phyloP scores from a whole-genome alignment of 2,329 filamentous ascomycete species.

The Talaromyces pinophilus region DNA sequence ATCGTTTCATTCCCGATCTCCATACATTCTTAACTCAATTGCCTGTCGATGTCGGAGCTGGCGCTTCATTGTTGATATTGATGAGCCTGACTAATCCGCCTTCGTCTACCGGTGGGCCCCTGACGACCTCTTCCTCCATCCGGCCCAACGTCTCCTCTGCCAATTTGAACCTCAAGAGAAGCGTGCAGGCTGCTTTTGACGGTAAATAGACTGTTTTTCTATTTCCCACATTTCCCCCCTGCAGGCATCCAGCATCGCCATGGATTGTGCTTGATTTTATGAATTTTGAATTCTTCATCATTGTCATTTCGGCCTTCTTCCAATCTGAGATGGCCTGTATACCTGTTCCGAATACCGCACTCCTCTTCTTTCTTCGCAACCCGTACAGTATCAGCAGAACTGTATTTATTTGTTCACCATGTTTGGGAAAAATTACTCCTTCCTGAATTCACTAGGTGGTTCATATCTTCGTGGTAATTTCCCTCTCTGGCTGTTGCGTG shows the following conservation, averaged over 20 bases:
- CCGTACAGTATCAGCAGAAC: constrained; percentile 3
- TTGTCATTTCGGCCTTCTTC: constrained; percentile 17
- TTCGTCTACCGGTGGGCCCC: constrained; percentile 39
- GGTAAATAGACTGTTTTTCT: constrained; percentile 40
- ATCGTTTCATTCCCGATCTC: constrained; percentile 14
- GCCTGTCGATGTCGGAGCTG: constrained; percentile 12
- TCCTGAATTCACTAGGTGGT: constrained; percentile 39
- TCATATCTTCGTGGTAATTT: constrained; percentile 47
- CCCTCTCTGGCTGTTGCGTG: constrained; percentile 24
- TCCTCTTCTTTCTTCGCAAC: constrained; percentile 11
- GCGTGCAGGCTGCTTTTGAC: constrained; percentile 48
- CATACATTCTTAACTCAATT: constrained; percentile 9
- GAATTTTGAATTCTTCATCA: constrained; percentile 10
- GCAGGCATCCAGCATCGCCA: constrained; percentile 3
- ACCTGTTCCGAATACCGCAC: constrained; percentile 14
- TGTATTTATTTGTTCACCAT: constrained; percentile 31
- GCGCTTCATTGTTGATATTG: constrained; percentile 15
- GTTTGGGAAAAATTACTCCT: constrained; percentile 45
- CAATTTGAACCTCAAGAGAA: constrained; percentile 45
- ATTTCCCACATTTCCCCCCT: not conserved
- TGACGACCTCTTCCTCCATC: constrained; percentile 38
- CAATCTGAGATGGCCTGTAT: constrained; percentile 21
- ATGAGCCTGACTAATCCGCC: constrained; percentile 49
- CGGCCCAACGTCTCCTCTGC: constrained; percentile 34
- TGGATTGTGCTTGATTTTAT: constrained; percentile 16